Percentiles rank a stretch among this genome's conserved stretches.
Conservation (phyloP, 2,329 filamentous ascomycete genomes). For the Rachicladosporium sp. region DNA sequence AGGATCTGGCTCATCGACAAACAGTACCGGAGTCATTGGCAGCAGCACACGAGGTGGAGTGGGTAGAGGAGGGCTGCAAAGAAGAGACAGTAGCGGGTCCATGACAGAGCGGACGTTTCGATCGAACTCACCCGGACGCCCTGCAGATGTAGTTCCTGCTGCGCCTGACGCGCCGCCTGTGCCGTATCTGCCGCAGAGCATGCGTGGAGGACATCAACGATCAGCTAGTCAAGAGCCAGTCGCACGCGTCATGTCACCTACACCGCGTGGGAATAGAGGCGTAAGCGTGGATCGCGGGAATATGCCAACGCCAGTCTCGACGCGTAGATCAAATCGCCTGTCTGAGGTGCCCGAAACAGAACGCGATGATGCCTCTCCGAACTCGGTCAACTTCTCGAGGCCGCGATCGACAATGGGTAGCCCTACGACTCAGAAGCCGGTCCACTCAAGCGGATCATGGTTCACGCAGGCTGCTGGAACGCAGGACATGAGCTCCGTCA, state of each 20-base stretch:
- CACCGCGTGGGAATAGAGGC: constrained; percentile 25
- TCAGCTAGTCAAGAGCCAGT: constrained; percentile 41
- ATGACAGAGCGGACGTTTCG: constrained; percentile 87
- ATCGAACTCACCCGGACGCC: constrained; percentile 52
- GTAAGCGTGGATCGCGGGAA: constrained; percentile 19
- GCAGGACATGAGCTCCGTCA: constrained; percentile 15
- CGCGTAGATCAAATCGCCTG: constrained; percentile 20
- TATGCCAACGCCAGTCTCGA: constrained; percentile 8
- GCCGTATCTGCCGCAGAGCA: constrained; percentile 47
- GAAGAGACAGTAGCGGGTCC: constrained; percentile 60
- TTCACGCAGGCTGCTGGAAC: constrained; percentile 53
- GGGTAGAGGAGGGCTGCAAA: constrained; percentile 40
- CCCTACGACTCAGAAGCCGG: constrained; percentile 11
- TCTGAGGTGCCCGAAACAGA: constrained; percentile 32
- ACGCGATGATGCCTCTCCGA: constrained; percentile 24
- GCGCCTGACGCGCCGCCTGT: constrained; percentile 52
- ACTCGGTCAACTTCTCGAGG: constrained; percentile 42
- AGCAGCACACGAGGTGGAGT: constrained; percentile 16
- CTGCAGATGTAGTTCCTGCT: constrained; percentile 14
- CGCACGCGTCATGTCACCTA: constrained; percentile 34
- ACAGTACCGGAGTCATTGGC: constrained; percentile 30
- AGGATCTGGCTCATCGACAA: constrained; percentile 58
- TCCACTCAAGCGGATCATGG: constrained; percentile 30
- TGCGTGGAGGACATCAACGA: constrained; percentile 25
- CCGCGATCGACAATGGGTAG: constrained; percentile 34